These are phyloP conservation scores for Canavalia ensiformis DNA, from an alignment of 306 rosid genomes.

Conservation along the genomic window DNA sequence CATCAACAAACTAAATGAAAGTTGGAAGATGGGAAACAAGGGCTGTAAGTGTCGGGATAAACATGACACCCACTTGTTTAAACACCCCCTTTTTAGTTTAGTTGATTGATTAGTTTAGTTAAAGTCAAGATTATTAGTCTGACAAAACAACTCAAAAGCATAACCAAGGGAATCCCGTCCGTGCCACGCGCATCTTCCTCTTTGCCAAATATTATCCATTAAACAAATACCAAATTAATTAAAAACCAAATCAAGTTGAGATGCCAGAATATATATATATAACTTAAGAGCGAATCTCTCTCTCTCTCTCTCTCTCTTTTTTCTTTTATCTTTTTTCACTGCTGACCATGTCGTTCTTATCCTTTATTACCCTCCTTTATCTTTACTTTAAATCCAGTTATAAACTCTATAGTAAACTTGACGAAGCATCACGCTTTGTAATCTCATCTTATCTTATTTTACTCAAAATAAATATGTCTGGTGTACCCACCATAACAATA, in stretches of 20 bases:
- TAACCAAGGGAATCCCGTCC: constrained; percentile 62
- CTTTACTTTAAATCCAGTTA: constrained; percentile 46
- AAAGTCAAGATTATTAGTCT: constrained; percentile 41
- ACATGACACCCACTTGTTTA: constrained; percentile 79
- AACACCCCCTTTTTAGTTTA: background rate
- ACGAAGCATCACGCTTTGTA: constrained; percentile 7
- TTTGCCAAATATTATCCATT: constrained; percentile 49
- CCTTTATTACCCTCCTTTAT: constrained; percentile 54
- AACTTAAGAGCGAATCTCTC: constrained; percentile 55
- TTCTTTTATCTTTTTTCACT: constrained; percentile 11
- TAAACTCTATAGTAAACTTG: constrained; percentile 47
- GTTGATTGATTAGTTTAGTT: constrained; percentile 45
- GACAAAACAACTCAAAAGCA: constrained; percentile 70
- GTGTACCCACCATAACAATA: constrained; percentile 34
- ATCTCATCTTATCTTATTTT: constrained; percentile 50
- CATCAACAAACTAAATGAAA: constrained; percentile 49
- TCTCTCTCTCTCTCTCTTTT: constrained; percentile 31
- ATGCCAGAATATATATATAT: constrained; percentile 13
- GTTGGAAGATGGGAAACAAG: constrained; percentile 89
- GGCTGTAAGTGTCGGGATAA: constrained; percentile 79
- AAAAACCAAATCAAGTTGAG: constrained; percentile 23
- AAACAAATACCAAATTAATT: constrained; percentile 38
- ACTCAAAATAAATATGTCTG: constrained; percentile 43
- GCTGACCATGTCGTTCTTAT: constrained; percentile 71
- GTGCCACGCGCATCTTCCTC: constrained; percentile 71